A percentile compares a stretch with the other conserved stretches of the same genome.
Evolutionary conservation across 352 stramenopile genomes (phyloP).

Genomic region (Pythium plurisporium): DNA sequence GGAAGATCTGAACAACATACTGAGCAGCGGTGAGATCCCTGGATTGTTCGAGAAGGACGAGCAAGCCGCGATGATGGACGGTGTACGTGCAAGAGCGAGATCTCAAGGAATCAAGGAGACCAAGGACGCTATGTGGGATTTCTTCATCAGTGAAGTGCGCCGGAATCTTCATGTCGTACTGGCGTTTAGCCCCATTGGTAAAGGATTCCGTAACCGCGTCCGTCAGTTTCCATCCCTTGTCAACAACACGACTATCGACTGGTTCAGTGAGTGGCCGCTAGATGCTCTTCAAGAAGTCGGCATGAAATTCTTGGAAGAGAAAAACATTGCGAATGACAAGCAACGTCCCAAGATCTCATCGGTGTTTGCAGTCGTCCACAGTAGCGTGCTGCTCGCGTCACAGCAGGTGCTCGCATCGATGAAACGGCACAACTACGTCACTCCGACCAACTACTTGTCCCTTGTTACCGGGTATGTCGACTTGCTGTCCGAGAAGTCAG

Average conservation of each 20-base stretch:
- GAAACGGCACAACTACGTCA: constrained; percentile 94
- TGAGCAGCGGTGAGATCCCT: constrained; percentile 95
- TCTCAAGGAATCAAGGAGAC: constrained; percentile 85
- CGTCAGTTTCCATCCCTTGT: constrained; percentile 94
- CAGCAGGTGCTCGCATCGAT: constrained; percentile 83
- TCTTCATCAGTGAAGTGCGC: constrained; percentile 89
- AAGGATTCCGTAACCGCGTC: constrained; percentile 88
- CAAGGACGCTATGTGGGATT: constrained; percentile 85
- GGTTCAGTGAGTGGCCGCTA: constrained; percentile 93
- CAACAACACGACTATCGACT: constrained; percentile 96
- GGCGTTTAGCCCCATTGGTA: constrained; percentile 92
- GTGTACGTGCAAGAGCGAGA: constrained; percentile 90
- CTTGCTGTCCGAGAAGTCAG: constrained; percentile 68
- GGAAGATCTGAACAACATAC: constrained; percentile 95
- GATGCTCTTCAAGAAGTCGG: constrained; percentile 89
- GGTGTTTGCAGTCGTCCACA: constrained; percentile 89
- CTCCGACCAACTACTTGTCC: constrained; percentile 91
- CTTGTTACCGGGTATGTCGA: constrained; percentile 91
- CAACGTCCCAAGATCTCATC: constrained; percentile 80
- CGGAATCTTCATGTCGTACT: constrained; percentile 94
- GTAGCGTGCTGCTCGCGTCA: constrained; percentile 78
- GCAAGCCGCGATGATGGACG: constrained; percentile 90
- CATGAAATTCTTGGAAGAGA: constrained; percentile 93
- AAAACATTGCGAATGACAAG: constrained; percentile 85
- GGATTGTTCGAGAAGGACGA: constrained; percentile 93